phyloP scores from a whole-genome alignment of 2,329 filamentous ascomycete genomes.

The Xylariaceae sp. region DNA sequence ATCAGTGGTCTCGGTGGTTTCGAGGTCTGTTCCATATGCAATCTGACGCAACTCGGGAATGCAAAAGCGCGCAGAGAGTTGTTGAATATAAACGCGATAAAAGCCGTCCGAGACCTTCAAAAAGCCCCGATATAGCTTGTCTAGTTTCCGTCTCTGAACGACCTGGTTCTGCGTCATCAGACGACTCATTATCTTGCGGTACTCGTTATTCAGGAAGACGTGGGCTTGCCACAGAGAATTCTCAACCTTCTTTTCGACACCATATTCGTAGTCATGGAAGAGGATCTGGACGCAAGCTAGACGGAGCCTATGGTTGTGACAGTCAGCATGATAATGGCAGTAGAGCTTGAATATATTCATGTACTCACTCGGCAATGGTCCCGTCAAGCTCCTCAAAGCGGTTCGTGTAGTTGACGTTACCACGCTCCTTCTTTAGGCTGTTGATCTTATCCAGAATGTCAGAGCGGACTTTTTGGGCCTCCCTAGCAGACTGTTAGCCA shows the following conservation, averaged over 20 bases:
- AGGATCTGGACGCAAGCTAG: slow-evolving; percentile 67
- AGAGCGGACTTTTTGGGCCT: slow-evolving; percentile 25
- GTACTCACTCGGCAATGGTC: slow-evolving; percentile 28
- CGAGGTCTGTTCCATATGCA: slow-evolving; percentile 38
- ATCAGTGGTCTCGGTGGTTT: slow-evolving; percentile 38
- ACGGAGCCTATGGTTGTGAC: slow-evolving; percentile 53
- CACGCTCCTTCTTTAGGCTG: slow-evolving; percentile 24
- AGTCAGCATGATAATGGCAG: slow-evolving; percentile 8
- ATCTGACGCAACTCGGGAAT: slow-evolving; percentile 45
- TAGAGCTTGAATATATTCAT: background rate
- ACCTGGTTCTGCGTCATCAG: slow-evolving; percentile 47
- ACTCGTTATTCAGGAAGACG: slow-evolving; percentile 70
- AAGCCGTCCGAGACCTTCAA: slow-evolving; percentile 85
- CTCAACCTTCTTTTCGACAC: slow-evolving; percentile 61
- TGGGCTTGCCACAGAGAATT: slow-evolving; percentile 74
- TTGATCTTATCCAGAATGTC: slow-evolving; percentile 20
- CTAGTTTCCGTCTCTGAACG: slow-evolving; percentile 69
- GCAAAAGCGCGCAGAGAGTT: slow-evolving; percentile 60
- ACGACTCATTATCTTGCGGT: slow-evolving; percentile 63
- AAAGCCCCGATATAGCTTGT: slow-evolving; percentile 78
- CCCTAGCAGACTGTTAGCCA: slow-evolving; percentile 16
- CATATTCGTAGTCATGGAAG: slow-evolving; percentile 66
- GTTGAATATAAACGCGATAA: slow-evolving; percentile 81
- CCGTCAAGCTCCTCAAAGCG: slow-evolving; percentile 28
- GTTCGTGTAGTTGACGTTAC: slow-evolving; percentile 23